These are phyloP conservation scores for Epichloe typhina DNA, from an alignment of 2,329 filamentous ascomycete genomes.

Conservation along the genomic window DNA sequence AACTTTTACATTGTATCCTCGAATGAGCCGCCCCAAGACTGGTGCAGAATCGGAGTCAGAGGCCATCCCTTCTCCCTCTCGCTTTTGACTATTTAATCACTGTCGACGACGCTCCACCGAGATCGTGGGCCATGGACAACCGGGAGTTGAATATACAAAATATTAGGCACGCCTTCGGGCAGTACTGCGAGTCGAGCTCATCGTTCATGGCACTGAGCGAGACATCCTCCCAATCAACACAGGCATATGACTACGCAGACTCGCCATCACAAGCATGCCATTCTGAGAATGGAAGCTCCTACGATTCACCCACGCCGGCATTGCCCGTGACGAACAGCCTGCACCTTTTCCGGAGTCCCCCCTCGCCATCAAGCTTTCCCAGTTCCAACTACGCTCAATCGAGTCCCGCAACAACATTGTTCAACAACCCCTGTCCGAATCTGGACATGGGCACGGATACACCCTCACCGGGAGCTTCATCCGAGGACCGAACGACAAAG, in stretches of 20 bases:
- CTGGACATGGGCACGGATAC: constrained; percentile 8
- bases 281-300: background rate
- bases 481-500: constrained; percentile 5
- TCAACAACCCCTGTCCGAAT: constrained; percentile 10
- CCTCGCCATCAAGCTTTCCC: constrained; percentile 1
- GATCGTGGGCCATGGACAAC: background rate
- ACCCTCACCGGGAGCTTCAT: constrained; percentile 6
- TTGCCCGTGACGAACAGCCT: background rate
- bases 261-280: constrained; percentile 2
- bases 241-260: background rate
- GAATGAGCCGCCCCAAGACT: background rate
- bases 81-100: background rate
- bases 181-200: constrained; percentile 1
- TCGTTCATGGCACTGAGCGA: background rate
- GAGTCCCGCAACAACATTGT: constrained; percentile 4
- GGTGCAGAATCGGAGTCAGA: background rate
- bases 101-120: background rate
- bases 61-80: background rate
- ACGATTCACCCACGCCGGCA: background rate
- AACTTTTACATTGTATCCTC: background rate
- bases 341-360: background rate
- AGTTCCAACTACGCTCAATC: constrained; percentile 3
- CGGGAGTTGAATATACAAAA: background rate
- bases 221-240: background rate
- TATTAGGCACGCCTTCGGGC: background rate